phyloP scores from a whole-genome alignment of 305 asterid genomes.

The Fraxinus ornus region DNA sequence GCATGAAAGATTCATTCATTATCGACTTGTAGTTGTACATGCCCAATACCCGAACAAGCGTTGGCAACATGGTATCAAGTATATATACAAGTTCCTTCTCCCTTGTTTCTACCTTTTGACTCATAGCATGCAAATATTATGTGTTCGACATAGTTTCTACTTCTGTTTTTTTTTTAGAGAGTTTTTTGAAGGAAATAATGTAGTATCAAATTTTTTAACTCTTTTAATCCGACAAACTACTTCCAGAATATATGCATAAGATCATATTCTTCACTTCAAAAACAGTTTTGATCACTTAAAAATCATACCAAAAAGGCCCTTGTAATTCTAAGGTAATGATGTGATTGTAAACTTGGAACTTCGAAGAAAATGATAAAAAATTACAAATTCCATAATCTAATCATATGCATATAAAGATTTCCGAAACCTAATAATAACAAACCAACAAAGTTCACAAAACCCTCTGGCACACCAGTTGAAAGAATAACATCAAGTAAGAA shows the following conservation, averaged over 20 bases:
- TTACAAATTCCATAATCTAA: neutral
- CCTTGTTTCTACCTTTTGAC: neutral
- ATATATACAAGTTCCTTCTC: neutral
- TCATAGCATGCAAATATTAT: neutral
- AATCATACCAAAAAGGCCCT: no score
- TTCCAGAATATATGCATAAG: neutral
- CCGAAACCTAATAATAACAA: neutral
- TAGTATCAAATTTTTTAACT: neutral
- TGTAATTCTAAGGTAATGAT: neutral
- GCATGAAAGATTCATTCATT: neutral
- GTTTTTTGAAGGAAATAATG: neutral
- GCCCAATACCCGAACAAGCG: neutral
- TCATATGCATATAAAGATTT: neutral
- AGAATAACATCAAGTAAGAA: neutral
- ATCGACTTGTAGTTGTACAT: neutral
- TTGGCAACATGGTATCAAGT: neutral
- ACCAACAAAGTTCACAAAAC: neutral
- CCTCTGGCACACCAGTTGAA: neutral
- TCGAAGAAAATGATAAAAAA: neutral
- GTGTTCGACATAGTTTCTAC: neutral
- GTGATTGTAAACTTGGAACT: neutral
- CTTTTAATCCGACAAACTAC: neutral
- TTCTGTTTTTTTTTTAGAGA: neutral
- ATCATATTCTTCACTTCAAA: neutral
- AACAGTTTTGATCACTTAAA: neutral